Evolutionary conservation across 164 flowering plant species (phyloP).

Genomic region (Tetrastigma voinierianum): DNA sequence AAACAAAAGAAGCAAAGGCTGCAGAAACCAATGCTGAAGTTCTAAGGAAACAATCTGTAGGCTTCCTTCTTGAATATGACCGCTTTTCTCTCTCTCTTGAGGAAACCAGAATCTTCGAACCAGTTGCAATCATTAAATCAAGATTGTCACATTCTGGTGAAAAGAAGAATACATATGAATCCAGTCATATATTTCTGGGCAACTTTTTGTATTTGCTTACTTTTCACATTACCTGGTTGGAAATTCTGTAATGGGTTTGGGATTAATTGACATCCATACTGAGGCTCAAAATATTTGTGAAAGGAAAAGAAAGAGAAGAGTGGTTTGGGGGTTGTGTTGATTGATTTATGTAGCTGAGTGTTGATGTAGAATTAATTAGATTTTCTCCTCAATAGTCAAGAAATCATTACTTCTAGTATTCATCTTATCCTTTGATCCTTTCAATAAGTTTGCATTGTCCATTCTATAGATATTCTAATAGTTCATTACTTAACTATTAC

Average conservation of each 20-base stretch:
- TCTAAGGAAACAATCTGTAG: conserved; percentile 71
- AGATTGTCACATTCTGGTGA: conserved; percentile 50
- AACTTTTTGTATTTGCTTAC: not conserved
- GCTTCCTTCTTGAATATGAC: conserved; percentile 78
- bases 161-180: conserved; percentile 52
- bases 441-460: too few species aligned
- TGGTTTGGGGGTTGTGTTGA: not conserved
- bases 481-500: too few species aligned
- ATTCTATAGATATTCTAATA: too few species aligned
- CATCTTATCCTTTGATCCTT: too few species aligned
- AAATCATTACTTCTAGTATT: conserved; percentile 3
- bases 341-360: not conserved
- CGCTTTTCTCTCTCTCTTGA: conserved; percentile 66
- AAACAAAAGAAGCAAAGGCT: conserved; percentile 41
- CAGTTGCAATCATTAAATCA: conserved; percentile 56
- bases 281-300: not conserved
- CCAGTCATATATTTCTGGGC: too few species aligned
- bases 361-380: conserved; percentile 1
- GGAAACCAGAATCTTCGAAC: conserved; percentile 65
- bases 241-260: conserved; percentile 4
- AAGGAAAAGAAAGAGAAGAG: not conserved
- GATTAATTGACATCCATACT: conserved; percentile 5
- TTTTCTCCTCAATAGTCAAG: conserved; percentile 4
- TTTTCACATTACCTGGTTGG: not conserved
- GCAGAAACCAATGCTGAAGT: conserved; percentile 65